A percentile compares a stretch with the other conserved stretches of the same genome.
phyloP scores from a whole-genome alignment of 768 basidiomycete species.

The Mycena rebaudengoi region DNA sequence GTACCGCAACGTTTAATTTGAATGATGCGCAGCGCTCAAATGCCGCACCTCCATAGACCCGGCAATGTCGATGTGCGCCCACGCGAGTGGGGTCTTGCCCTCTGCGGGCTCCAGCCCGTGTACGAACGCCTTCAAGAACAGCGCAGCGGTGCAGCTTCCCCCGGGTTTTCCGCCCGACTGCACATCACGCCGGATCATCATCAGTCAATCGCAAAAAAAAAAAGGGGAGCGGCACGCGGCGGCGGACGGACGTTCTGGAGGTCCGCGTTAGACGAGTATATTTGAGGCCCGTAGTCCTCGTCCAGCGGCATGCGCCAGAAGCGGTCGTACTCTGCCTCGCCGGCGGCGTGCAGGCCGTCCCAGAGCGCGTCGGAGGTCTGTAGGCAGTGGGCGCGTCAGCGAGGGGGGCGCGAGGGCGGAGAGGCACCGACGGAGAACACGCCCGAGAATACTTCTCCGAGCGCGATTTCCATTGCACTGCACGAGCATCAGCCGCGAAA shows the following conservation, averaged over 20 bases:
- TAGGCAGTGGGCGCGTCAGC: neutral
- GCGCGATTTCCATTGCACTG: slow-evolving; percentile 76
- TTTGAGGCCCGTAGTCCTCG: slow-evolving; percentile 81
- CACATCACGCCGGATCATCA: neutral
- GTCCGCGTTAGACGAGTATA: slow-evolving; percentile 81
- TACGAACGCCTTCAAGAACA: slow-evolving; percentile 88
- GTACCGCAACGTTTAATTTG: neutral
- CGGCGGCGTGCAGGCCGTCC: slow-evolving; percentile 72
- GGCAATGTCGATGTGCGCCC: slow-evolving; percentile 91
- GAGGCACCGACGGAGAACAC: slow-evolving; percentile 71
- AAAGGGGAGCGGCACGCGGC: neutral
- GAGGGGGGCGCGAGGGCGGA: neutral
- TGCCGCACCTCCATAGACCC: slow-evolving; percentile 73
- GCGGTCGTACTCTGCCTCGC: slow-evolving; percentile 78
- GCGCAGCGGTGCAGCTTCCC: slow-evolving; percentile 82
- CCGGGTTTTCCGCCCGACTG: slow-evolving; percentile 78
- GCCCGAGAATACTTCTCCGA: slow-evolving; percentile 81
- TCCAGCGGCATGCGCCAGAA: slow-evolving; percentile 94
- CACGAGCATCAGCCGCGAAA: neutral
- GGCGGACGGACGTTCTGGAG: slow-evolving; percentile 69
- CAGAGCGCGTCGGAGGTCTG: slow-evolving; percentile 82
- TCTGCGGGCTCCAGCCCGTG: slow-evolving; percentile 74
- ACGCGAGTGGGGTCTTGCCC: slow-evolving; percentile 67
- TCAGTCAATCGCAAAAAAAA: neutral
- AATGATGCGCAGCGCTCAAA: neutral